Evolutionary conservation across 1,284 basidiomycete genomes (phyloP).

Genomic region (Austroboletus novae-zelandiae): DNA sequence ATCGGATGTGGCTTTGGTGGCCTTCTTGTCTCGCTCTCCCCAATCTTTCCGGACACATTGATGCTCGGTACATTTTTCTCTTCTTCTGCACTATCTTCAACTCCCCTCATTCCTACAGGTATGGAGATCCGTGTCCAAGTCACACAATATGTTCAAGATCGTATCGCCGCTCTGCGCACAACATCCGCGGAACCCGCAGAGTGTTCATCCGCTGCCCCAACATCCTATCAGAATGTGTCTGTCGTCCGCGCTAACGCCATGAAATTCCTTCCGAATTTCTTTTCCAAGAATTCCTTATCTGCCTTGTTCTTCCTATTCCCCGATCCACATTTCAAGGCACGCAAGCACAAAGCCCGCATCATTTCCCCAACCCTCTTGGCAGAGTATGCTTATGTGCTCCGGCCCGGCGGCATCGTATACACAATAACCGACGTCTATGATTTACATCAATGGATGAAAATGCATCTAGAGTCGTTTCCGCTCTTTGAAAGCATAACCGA

Average conservation of each 20-base stretch:
- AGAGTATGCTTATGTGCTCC: constrained; percentile 91
- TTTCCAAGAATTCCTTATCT: constrained; percentile 84
- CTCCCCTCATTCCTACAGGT: constrained; percentile 46
- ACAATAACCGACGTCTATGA: constrained; percentile 98
- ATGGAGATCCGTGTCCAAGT: constrained; percentile 98
- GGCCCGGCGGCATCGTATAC: constrained; percentile 91
- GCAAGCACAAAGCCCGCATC: constrained; percentile 98
- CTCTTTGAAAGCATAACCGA: constrained; percentile 83
- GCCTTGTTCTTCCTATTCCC: constrained; percentile 99
- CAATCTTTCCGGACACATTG: constrained; percentile 86
- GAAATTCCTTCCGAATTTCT: constrained; percentile 99
- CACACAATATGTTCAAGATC: constrained; percentile 94
- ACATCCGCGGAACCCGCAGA: constrained; percentile 39
- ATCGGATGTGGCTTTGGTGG: constrained; percentile 99
- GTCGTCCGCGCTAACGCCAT: constrained; percentile 96
- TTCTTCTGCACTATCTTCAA: constrained; percentile 1
- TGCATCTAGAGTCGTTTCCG: constrained; percentile 83
- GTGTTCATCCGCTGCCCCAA: constrained; percentile 20
- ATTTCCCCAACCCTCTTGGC: constrained; percentile 94
- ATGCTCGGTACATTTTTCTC: constrained; percentile 78
- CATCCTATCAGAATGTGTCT: constrained; percentile 87
- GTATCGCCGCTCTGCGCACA: constrained; percentile 83
- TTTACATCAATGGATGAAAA: constrained; percentile 94
- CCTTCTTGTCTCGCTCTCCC: constrained; percentile 86
- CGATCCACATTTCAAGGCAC: constrained; percentile 97